phyloP scores from a whole-genome alignment of 768 basidiomycete species.

The Jaapia argillacea region DNA sequence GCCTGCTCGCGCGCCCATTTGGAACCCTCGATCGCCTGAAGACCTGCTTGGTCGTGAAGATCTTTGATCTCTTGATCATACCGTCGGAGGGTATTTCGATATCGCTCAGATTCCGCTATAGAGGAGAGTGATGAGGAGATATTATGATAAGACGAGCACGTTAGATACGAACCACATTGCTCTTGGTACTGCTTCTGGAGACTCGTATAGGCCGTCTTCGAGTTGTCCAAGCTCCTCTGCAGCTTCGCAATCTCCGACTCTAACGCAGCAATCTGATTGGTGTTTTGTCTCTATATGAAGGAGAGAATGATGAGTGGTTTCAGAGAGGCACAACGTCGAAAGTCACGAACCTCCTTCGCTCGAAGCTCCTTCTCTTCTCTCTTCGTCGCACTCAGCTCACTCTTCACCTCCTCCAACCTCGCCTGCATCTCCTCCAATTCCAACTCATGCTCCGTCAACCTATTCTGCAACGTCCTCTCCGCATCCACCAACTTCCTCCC shows the following conservation, averaged over 20 bases:
- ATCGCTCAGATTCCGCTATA: constrained; percentile 67
- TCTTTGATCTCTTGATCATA: constrained; percentile 67
- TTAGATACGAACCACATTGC: constrained; percentile 57
- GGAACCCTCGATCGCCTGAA: constrained; percentile 54
- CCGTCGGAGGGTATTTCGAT: constrained; percentile 62
- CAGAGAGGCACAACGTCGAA: neutral
- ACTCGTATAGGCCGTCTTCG: constrained; percentile 62
- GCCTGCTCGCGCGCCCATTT: constrained; percentile 64
- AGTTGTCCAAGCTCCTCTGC: constrained; percentile 62
- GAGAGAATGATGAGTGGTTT: constrained; percentile 9
- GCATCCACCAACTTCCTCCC: constrained; percentile 65
- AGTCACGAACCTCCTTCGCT: constrained; percentile 60
- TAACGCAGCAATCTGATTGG: constrained; percentile 52
- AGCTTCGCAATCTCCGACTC: constrained; percentile 77
- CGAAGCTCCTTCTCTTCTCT: constrained; percentile 91
- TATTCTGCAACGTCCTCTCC: constrained; percentile 55
- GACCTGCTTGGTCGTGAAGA: constrained; percentile 44
- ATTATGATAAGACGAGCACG: neutral
- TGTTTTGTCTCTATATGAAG: constrained; percentile 43
- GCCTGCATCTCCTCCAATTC: constrained; percentile 75
- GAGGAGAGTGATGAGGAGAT: constrained; percentile 1
- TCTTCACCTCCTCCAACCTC: constrained; percentile 65
- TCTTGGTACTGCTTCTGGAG: constrained; percentile 86
- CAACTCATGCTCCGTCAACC: constrained; percentile 68
- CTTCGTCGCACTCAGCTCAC: constrained; percentile 70